Percentiles rank a stretch among this genome's conserved stretches.
Conservation (phyloP, 2,329 filamentous ascomycete genomes). For the Calonectria hawksworthii region DNA sequence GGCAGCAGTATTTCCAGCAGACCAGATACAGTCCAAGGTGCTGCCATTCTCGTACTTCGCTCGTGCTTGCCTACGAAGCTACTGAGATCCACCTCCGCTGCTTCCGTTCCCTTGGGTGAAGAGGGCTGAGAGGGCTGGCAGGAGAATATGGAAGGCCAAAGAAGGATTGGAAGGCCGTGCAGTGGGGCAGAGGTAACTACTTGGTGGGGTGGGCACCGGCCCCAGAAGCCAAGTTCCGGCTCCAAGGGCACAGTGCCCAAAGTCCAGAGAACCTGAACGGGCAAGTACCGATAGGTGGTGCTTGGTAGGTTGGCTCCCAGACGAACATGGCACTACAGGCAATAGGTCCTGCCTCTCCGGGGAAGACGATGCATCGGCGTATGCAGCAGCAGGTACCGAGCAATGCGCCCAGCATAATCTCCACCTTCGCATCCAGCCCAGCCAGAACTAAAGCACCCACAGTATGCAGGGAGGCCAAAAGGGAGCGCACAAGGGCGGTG, state of each 20-base stretch:
- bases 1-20: neutral
- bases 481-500: slow-evolving; percentile 3
- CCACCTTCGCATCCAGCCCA: slow-evolving; percentile 1
- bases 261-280: neutral
- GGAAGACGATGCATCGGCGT: slow-evolving; percentile 3
- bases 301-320: slow-evolving; percentile 1
- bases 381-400: slow-evolving; percentile 5
- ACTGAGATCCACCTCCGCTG: slow-evolving; percentile 11
- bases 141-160: neutral
- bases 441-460: slow-evolving; percentile 13
- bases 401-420: neutral
- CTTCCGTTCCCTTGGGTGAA: slow-evolving; percentile 6
- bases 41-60: neutral
- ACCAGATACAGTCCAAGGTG: neutral
- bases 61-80: slow-evolving; percentile 16
- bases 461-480: slow-evolving; percentile 23
- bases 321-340: neutral
- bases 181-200: neutral
- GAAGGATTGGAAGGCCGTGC: slow-evolving; percentile 8
- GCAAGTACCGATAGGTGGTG: slow-evolving; percentile 14
- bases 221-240: slow-evolving; percentile 6
- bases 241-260: slow-evolving; percentile 19
- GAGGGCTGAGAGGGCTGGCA: neutral
- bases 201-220: neutral
- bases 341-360: neutral